phyloP scores from a whole-genome alignment of 2,329 filamentous ascomycete genomes.

The Colletotrichum scovillei region DNA sequence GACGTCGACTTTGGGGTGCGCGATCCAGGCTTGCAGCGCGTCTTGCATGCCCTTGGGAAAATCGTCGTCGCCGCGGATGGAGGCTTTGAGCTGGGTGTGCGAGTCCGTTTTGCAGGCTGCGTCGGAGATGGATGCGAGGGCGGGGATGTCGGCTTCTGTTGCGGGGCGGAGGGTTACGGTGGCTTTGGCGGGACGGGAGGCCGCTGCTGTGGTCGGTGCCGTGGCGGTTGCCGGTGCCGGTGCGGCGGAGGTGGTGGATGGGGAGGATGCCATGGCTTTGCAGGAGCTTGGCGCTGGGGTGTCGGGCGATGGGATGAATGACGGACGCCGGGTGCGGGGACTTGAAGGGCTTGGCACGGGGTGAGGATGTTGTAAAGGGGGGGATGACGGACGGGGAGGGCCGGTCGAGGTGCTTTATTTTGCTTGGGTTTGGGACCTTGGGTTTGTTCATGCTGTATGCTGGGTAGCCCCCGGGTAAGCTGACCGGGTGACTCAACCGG shows the following conservation, averaged over 20 bases:
- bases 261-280: not conserved
- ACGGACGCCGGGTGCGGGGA: not conserved
- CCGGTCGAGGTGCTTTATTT: not conserved
- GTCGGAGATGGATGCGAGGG: slow-evolving; percentile 44
- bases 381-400: not conserved
- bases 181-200: not conserved
- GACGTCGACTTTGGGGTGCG: slow-evolving; percentile 40
- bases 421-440: not conserved
- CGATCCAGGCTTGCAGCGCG: slow-evolving; percentile 39
- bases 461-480: not conserved
- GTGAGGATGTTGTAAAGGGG: not conserved
- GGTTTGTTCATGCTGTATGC: not conserved
- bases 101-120: slow-evolving; percentile 45
- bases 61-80: slow-evolving; percentile 41
- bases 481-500: not conserved
- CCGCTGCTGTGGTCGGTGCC: not conserved
- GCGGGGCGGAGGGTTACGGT: slow-evolving; percentile 10
- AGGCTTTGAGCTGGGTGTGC: slow-evolving; percentile 49
- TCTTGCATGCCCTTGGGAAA: slow-evolving; percentile 41
- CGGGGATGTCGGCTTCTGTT: slow-evolving; percentile 41
- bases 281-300: not conserved
- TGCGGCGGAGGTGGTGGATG: not conserved
- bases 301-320: not conserved
- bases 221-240: not conserved
- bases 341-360: not conserved